phyloP scores from a whole-genome alignment of 2,329 filamentous ascomycete genomes.

The Pseudocercospora vitis region DNA sequence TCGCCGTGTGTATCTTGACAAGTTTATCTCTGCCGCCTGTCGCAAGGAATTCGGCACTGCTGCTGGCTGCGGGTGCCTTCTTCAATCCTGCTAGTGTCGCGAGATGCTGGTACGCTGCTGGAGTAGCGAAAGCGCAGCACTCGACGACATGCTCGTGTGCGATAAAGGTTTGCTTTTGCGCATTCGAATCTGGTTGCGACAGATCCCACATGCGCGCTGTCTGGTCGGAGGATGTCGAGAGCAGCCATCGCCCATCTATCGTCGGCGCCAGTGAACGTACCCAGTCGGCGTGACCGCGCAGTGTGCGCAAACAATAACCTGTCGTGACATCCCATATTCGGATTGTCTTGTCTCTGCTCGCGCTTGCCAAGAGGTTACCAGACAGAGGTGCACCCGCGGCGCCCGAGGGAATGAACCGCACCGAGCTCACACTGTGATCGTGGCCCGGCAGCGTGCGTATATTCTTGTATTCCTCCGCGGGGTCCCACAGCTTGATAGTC shows the following conservation, averaged over 20 bases:
- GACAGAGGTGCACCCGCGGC: conserved; percentile 75
- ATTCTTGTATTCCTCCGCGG: conserved; percentile 89
- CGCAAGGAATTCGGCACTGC: conserved; percentile 81
- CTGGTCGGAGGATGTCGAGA: conserved; percentile 81
- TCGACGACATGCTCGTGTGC: conserved; percentile 86
- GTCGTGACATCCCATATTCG: conserved; percentile 92
- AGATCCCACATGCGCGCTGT: conserved; percentile 84
- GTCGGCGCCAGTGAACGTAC: conserved; percentile 85
- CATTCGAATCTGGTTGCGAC: conserved; percentile 63
- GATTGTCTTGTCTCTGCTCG: conserved; percentile 80
- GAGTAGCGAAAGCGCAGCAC: conserved; percentile 83
- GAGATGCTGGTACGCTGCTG: conserved; percentile 73
- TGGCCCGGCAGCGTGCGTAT: conserved; percentile 88
- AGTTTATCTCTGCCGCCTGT: conserved; percentile 88
- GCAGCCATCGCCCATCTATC: conserved; percentile 75
- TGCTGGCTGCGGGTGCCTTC: conserved; percentile 71
- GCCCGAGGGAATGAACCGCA: conserved; percentile 83
- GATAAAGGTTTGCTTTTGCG: conserved; percentile 68
- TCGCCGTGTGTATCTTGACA: conserved; percentile 83
- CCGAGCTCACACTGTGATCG: conserved; percentile 85
- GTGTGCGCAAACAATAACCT: conserved; percentile 88
- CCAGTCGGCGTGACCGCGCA: conserved; percentile 83
- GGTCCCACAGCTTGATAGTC: conserved; percentile 94
- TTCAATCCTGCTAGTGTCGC: conserved; percentile 77
- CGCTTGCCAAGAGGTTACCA: conserved; percentile 81